A percentile compares a stretch with the other conserved stretches of the same genome.
Evolutionary conservation across 2,329 filamentous ascomycete species (phyloP).

Genomic region (Colletotrichum kahawae): DNA sequence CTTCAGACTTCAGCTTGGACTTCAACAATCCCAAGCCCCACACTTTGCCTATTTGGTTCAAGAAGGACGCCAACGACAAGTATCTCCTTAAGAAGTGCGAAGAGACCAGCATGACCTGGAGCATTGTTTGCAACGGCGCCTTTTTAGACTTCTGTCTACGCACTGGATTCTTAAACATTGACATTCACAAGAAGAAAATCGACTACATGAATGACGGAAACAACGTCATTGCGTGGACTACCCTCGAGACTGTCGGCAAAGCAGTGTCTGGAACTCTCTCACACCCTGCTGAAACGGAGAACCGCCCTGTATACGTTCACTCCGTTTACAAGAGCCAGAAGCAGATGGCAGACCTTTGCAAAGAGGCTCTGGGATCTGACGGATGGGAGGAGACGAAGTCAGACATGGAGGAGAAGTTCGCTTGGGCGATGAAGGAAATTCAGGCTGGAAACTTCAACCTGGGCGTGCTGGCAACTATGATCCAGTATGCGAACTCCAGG

Average conservation of each 20-base stretch:
- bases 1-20: constrained; percentile 59
- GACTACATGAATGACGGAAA: constrained; percentile 28
- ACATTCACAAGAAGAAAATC: constrained; percentile 25
- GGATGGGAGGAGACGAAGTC: constrained; percentile 21
- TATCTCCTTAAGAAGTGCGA: background rate
- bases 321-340: constrained; percentile 25
- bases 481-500: constrained; percentile 22
- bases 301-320: constrained; percentile 28
- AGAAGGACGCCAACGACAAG: constrained; percentile 21
- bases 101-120: constrained; percentile 27
- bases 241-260: constrained; percentile 27
- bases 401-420: constrained; percentile 20
- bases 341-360: constrained; percentile 24
- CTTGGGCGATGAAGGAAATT: constrained; percentile 17
- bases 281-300: constrained; percentile 30
- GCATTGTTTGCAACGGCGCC: constrained; percentile 29
- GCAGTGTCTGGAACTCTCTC: constrained; percentile 29
- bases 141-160: constrained; percentile 33
- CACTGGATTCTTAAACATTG: constrained; percentile 26
- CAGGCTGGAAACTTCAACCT: constrained; percentile 21
- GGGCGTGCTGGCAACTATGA: constrained; percentile 19
- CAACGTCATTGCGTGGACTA: constrained; percentile 25
- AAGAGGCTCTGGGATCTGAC: constrained; percentile 17
- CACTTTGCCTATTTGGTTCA: constrained; percentile 23
- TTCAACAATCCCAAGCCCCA: constrained; percentile 24